A percentile compares a stretch with the other conserved stretches of the same genome.
phyloP scores from a whole-genome alignment of 495 filamentous ascomycete species.

The Massariosphaeria phaeospora region DNA sequence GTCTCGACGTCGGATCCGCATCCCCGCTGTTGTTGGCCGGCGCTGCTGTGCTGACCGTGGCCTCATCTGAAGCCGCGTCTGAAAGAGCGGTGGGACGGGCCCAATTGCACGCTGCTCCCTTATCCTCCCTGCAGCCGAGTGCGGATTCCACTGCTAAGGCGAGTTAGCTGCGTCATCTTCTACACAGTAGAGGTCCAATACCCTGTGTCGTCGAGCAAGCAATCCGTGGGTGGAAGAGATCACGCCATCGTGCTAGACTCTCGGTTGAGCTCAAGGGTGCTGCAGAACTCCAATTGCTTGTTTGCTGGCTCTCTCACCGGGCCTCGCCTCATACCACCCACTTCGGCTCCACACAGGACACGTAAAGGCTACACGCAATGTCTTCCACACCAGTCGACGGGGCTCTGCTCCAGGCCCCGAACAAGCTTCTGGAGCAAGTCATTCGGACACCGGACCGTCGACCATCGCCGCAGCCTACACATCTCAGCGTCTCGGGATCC shows the following conservation, averaged over 20 bases:
- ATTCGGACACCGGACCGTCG: constrained; percentile 55
- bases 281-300: background rate
- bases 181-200: too few relatives aligned
- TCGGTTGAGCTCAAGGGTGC: background rate
- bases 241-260: background rate
- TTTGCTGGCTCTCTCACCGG: too few relatives aligned
- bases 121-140: constrained; percentile 18
- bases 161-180: constrained; percentile 26
- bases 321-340: background rate
- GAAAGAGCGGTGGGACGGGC: constrained; percentile 21
- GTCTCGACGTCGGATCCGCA: constrained; percentile 1
- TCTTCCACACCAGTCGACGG: constrained; percentile 28
- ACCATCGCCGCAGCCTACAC: constrained; percentile 88
- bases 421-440: constrained; percentile 61
- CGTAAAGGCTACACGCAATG: constrained; percentile 13
- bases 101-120: constrained; percentile 21
- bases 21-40: background rate
- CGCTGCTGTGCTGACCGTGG: constrained; percentile 13
- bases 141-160: constrained; percentile 13
- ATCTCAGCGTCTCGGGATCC: constrained; percentile 69
- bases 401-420: constrained; percentile 43
- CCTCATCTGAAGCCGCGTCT: background rate
- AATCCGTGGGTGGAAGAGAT: background rate
- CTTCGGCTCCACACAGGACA: background rate
- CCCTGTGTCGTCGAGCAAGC: background rate